phyloP scores from a whole-genome alignment of 139 green algal genomes.

The Picocystis salinarum region DNA sequence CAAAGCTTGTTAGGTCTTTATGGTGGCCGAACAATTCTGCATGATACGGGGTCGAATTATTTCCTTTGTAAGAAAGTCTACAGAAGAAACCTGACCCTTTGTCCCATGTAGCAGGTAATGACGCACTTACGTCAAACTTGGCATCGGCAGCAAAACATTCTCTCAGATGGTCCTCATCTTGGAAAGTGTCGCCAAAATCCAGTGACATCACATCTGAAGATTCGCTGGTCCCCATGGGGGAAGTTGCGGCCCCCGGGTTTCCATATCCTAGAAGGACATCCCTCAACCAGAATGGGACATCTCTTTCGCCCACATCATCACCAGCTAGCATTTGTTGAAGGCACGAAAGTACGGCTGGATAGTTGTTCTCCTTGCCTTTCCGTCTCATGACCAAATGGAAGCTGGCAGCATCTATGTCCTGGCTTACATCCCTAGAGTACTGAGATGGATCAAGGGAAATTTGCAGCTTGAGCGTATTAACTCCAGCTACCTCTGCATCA shows the following conservation, averaged over 20 bases:
- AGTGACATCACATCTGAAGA: constrained; percentile 31
- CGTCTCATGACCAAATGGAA: constrained; percentile 81
- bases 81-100: too few species aligned
- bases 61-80: too few species aligned
- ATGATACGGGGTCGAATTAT: too few species aligned
- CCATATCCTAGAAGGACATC: constrained; percentile 96
- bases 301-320: constrained; percentile 9
- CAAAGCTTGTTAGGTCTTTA: too few species aligned
- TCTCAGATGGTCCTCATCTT: constrained; percentile 63
- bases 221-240: constrained; percentile 15
- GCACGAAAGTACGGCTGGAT: constrained; percentile 87
- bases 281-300: constrained; percentile 76
- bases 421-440: neutral
- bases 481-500: neutral
- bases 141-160: constrained; percentile 72
- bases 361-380: constrained; percentile 97
- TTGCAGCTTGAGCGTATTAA: neutral
- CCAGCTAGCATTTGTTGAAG: constrained; percentile 74
- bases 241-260: constrained; percentile 56
- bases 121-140: too few species aligned
- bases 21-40: too few species aligned
- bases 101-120: too few species aligned
- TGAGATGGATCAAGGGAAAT: neutral
- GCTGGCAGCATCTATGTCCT: constrained; percentile 58
- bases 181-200: constrained; percentile 92